Conservation (phyloP, 1,284 basidiomycete genomes). For the Marasmius oreades region DNA sequence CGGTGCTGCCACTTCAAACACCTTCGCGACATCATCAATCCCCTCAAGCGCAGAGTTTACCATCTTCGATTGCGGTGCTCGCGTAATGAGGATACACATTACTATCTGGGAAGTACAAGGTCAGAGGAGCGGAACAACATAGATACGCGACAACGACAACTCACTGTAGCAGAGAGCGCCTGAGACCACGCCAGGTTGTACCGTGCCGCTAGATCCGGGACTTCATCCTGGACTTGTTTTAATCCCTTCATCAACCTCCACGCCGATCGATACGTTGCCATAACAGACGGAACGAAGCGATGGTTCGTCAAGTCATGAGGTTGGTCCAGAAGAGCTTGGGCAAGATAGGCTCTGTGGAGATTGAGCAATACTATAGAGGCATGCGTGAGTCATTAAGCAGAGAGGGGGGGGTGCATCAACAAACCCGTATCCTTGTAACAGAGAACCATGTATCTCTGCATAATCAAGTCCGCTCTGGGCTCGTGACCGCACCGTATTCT, state of each 20-base stretch:
- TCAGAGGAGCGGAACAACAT: background rate
- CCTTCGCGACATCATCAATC: constrained; percentile 43
- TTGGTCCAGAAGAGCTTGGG: constrained; percentile 57
- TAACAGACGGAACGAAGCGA: constrained; percentile 61
- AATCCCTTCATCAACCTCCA: constrained; percentile 57
- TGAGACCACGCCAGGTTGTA: constrained; percentile 57
- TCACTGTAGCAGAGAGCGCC: constrained; percentile 55
- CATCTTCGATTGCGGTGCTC: constrained; percentile 54
- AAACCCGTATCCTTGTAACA: constrained; percentile 56
- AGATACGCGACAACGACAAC: constrained; percentile 22
- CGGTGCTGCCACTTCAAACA: constrained; percentile 51
- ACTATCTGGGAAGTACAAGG: constrained; percentile 45
- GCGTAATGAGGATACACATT: constrained; percentile 61
- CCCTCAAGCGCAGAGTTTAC: constrained; percentile 54
- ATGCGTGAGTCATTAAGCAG: background rate
- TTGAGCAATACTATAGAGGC: constrained; percentile 53
- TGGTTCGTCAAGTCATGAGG: constrained; percentile 56
- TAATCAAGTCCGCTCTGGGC: constrained; percentile 18
- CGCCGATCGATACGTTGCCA: constrained; percentile 66
- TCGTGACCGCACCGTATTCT: constrained; percentile 31
- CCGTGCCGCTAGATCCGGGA: constrained; percentile 41
- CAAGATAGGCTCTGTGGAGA: constrained; percentile 66
- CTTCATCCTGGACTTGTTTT: constrained; percentile 34
- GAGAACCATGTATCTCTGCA: constrained; percentile 49
- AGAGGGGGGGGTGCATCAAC: constrained; percentile 17